Percentiles rank a stretch among this genome's conserved stretches.
Evolutionary conservation across 306 rosid genomes (phyloP).

Genomic region (Quercus mongolica): DNA sequence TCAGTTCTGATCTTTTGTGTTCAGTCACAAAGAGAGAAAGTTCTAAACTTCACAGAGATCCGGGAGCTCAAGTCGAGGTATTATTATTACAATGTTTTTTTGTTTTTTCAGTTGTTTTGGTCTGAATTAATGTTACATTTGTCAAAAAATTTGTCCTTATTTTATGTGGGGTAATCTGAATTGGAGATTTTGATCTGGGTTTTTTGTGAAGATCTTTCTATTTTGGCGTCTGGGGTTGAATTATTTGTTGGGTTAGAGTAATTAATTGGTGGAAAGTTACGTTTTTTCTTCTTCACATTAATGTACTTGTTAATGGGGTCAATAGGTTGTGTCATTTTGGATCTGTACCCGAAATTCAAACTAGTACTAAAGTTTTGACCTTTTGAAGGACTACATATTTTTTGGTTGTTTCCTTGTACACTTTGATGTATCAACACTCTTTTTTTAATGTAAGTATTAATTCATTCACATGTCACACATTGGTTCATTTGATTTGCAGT

Average conservation of each 20-base stretch:
- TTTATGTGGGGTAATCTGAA: background rate
- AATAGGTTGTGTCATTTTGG: slow-evolving; percentile 3
- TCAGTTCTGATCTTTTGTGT: background rate
- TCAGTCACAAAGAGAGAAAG: too few relatives aligned
- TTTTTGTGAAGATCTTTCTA: slow-evolving; percentile 6
- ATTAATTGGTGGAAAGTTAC: slow-evolving; percentile 4
- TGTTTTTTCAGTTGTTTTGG: slow-evolving; percentile 4
- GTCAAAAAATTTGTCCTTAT: background rate
- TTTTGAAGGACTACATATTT: background rate
- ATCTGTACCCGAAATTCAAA: slow-evolving; percentile 10
- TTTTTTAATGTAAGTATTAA: background rate
- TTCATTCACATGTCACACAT: slow-evolving; percentile 1
- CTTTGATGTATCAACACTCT: slow-evolving; percentile 10
- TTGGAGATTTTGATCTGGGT: slow-evolving; percentile 6
- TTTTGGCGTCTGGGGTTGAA: slow-evolving; percentile 13
- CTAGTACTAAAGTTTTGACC: background rate
- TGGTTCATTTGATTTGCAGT: slow-evolving; percentile 12
- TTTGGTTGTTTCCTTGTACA: slow-evolving; percentile 20
- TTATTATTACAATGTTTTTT: background rate
- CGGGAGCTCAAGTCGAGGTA: slow-evolving; percentile 44
- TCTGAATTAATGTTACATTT: background rate
- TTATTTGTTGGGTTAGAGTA: slow-evolving; percentile 19
- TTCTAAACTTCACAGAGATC: slow-evolving; percentile 9
- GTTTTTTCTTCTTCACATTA: slow-evolving; percentile 8
- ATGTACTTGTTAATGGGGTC: slow-evolving; percentile 11